phyloP scores from a whole-genome alignment of 495 filamentous ascomycete genomes.

The Hypoxylon fragiforme region DNA sequence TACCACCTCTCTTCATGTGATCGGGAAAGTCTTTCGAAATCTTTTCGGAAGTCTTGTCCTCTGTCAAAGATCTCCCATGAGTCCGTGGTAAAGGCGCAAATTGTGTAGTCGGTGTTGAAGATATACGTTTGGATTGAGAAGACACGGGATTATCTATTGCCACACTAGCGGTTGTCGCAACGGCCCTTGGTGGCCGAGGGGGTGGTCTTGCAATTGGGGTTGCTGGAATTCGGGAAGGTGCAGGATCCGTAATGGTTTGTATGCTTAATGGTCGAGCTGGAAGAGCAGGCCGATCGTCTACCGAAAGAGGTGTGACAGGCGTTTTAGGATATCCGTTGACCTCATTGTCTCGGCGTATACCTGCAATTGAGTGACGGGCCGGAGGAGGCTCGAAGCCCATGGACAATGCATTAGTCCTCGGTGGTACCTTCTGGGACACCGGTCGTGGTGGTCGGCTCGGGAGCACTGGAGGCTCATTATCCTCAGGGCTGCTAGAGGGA shows the following conservation, averaged over 20 bases:
- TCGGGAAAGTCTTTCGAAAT: conserved; percentile 41
- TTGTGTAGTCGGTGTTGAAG: conserved; percentile 54
- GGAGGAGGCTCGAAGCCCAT: conserved; percentile 52
- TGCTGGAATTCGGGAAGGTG: conserved; percentile 25
- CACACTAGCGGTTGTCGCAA: conserved; percentile 37
- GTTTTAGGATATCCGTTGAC: conserved; percentile 39
- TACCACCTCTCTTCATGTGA: conserved; percentile 26
- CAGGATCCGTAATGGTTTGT: conserved; percentile 38
- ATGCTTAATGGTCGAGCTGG: conserved; percentile 56
- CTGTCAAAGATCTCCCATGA: conserved; percentile 55
- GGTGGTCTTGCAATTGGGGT: conserved; percentile 43
- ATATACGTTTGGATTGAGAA: conserved; percentile 53
- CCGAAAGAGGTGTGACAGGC: conserved; percentile 37
- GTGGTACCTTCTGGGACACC: conserved; percentile 24
- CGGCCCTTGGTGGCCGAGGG: conserved; percentile 51
- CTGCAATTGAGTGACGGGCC: conserved; percentile 50
- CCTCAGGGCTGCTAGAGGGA: conserved; percentile 66
- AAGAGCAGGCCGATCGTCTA: conserved; percentile 61
- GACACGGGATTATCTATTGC: conserved; percentile 33
- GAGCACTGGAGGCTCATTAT: conserved; percentile 49
- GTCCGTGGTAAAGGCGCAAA: conserved; percentile 42
- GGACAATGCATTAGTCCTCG: conserved; percentile 36
- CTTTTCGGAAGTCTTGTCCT: conserved; percentile 46
- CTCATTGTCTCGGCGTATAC: conserved; percentile 44
- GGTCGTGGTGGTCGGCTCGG: conserved; percentile 46